phyloP scores from a whole-genome alignment of 441 rosid species.

The Pelargonium australe region DNA sequence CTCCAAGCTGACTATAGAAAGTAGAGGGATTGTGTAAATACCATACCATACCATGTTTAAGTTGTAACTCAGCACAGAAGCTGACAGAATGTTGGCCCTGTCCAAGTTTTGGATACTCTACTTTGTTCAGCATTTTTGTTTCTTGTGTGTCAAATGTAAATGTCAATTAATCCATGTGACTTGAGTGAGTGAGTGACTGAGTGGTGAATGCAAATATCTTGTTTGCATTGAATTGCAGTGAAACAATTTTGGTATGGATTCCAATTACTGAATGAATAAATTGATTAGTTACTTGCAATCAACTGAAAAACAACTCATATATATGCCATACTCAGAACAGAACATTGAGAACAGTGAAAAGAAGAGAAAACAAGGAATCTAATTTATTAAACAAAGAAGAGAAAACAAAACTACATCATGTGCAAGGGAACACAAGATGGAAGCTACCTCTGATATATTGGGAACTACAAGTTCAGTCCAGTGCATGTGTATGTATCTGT shows the following conservation, averaged over 20 bases:
- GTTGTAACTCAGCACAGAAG: too few species aligned
- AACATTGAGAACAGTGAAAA: not conserved
- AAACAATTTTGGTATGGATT: conserved; percentile 3
- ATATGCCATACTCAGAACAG: too few species aligned
- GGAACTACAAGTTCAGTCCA: too few species aligned
- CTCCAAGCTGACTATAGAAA: conserved; percentile 50
- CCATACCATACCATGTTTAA: too few species aligned
- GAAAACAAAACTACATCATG: too few species aligned
- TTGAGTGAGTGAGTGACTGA: too few species aligned
- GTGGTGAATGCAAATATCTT: not conserved
- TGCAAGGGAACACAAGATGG: too few species aligned
- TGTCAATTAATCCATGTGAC: not conserved
- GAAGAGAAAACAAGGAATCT: not conserved
- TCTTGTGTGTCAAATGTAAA: not conserved
- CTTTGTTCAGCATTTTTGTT: too few species aligned
- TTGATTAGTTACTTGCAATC: not conserved
- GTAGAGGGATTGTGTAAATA: not conserved
- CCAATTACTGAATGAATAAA: not conserved
- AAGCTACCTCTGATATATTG: too few species aligned
- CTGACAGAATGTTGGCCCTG: too few species aligned
- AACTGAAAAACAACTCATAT: not conserved
- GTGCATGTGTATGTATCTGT: too few species aligned
- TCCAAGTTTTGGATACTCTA: too few species aligned
- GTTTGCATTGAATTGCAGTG: not conserved
- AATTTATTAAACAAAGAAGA: not conserved